Base-by-base conservation (phyloP, 2,329 filamentous ascomycete species). In the Xylariaceae sp. region DNA sequence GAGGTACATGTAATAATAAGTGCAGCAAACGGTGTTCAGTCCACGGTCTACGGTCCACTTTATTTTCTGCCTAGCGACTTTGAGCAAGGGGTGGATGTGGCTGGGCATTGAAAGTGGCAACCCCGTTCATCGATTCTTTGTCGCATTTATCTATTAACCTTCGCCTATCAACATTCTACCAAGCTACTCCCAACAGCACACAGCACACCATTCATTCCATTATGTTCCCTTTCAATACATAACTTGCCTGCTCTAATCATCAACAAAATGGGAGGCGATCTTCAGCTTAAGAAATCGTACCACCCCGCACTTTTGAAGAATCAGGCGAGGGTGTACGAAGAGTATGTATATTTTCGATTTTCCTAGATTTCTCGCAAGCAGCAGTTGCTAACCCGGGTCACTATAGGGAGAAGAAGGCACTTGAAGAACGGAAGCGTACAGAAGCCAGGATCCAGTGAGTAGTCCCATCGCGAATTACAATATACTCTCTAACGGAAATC, bases 211-310 rank as follows among this genome's bases (percentile, higher is more conserved):
- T 40, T 29, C 43, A 7, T 18, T n/a, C 6, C 40, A 12, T 32
- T 29, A 43, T 32, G 21, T 32, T n/a, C 23, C 23, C 43, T 21
- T 19, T 40, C 45, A n/a, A n/a, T 40, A 19, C 44, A 40, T 42
- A 29, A 26, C 41, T 41, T 44, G 53, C 16, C 40, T 32, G 16
- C 45, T 21, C 18, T 9, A 40, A 7, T 56, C 48, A 37, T 50
- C 53, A 43, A 76, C 63, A 96, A 96, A 89, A 93, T 93, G 71
- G 74, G 74, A 79, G 92, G 92, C 71, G 93, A 98, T 82, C 85
- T 99, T 70, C 97, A 98, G 71, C 77, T 96, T 67, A 97, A 97
- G 77, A 91, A 92, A 77, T 90, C 90, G 81, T 99, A 93, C 87
- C 93, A 99, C 77, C 93, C 95, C 58, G 86, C 88, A 67, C 83